These are phyloP conservation scores for Plectosphaerella plurivora DNA, from an alignment of 2,329 filamentous ascomycete genomes.

Conservation along the genomic window DNA sequence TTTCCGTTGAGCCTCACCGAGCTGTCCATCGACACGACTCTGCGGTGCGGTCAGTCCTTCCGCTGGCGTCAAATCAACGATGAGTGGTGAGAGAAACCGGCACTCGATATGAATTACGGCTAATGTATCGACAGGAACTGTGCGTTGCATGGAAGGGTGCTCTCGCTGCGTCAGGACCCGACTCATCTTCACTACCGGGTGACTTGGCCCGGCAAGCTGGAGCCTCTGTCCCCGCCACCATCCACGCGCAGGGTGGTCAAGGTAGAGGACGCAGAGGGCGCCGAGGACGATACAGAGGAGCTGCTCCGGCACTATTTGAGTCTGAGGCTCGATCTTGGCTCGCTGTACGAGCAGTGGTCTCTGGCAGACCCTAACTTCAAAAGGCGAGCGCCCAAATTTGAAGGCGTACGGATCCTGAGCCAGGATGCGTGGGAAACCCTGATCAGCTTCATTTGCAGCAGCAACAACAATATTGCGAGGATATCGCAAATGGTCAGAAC, in stretches of 20 bases:
- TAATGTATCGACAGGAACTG: conserved; percentile 58
- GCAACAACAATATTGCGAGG: conserved; percentile 94
- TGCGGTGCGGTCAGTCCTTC: conserved; percentile 95
- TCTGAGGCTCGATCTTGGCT: conserved; percentile 67
- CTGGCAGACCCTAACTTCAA: conserved; percentile 81
- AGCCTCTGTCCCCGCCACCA: conserved; percentile 8
- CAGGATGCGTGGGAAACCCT: conserved; percentile 97
- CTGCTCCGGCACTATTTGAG: conserved; percentile 86
- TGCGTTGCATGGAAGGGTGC: conserved; percentile 76
- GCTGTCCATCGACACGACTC: conserved; percentile 88
- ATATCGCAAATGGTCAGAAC: conserved; percentile 84
- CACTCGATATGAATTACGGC: neutral
- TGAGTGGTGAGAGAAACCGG: conserved; percentile 61
- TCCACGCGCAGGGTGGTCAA: conserved; percentile 5
- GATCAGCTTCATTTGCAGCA: conserved; percentile 94
- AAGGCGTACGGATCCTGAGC: conserved; percentile 84
- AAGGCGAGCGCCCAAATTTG: conserved; percentile 79
- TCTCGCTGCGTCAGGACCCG: conserved; percentile 80
- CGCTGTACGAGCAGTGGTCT: conserved; percentile 86
- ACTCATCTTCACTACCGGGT: conserved; percentile 75
- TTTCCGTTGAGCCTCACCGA: conserved; percentile 78
- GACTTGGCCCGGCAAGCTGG: conserved; percentile 44
- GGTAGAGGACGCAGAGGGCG: conserved; percentile 24
- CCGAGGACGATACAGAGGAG: conserved; percentile 63
- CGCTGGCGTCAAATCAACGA: conserved; percentile 84